phyloP scores from a whole-genome alignment of 208 protist genomes.

The Novymonas esmeraldas region DNA sequence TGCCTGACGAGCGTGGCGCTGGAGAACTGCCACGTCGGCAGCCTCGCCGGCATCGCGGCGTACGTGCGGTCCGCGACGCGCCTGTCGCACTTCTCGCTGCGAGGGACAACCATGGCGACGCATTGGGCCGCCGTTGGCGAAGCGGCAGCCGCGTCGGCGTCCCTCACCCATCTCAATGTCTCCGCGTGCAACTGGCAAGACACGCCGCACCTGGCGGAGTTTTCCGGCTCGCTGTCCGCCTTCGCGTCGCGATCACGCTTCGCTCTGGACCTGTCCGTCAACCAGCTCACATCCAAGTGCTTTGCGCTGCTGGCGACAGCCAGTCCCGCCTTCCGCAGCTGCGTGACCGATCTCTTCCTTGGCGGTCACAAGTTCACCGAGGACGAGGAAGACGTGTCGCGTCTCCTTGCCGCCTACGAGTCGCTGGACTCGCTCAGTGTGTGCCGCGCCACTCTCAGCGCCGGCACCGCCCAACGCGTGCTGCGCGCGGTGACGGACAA shows the following conservation, averaged over 20 bases:
- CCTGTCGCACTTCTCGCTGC: slow-evolving; percentile 52
- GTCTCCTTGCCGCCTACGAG: slow-evolving; percentile 35
- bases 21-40: slow-evolving; percentile 44
- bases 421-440: slow-evolving; percentile 32
- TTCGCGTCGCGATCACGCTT: slow-evolving; percentile 44
- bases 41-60: slow-evolving; percentile 25
- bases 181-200: slow-evolving; percentile 52
- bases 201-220: slow-evolving; percentile 30
- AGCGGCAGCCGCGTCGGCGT: slow-evolving; percentile 31
- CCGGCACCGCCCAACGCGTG: slow-evolving; percentile 33
- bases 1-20: slow-evolving; percentile 42
- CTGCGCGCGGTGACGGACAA: slow-evolving; percentile 41
- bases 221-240: slow-evolving; percentile 28
- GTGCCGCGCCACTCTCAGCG: slow-evolving; percentile 25
- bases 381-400: slow-evolving; percentile 25
- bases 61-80: slow-evolving; percentile 31
- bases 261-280: slow-evolving; percentile 46
- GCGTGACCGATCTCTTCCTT: slow-evolving; percentile 38
- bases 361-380: slow-evolving; percentile 33
- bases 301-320: slow-evolving; percentile 35
- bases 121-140: slow-evolving; percentile 39
- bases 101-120: slow-evolving; percentile 39
- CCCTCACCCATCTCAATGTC: slow-evolving; percentile 38
- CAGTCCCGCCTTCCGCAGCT: slow-evolving; percentile 13
- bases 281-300: slow-evolving; percentile 35